Evolutionary conservation across 2,329 filamentous ascomycete genomes (phyloP), one percentile per base, ranked within the genome.

Genomic region (Triangularia setosa): DNA sequence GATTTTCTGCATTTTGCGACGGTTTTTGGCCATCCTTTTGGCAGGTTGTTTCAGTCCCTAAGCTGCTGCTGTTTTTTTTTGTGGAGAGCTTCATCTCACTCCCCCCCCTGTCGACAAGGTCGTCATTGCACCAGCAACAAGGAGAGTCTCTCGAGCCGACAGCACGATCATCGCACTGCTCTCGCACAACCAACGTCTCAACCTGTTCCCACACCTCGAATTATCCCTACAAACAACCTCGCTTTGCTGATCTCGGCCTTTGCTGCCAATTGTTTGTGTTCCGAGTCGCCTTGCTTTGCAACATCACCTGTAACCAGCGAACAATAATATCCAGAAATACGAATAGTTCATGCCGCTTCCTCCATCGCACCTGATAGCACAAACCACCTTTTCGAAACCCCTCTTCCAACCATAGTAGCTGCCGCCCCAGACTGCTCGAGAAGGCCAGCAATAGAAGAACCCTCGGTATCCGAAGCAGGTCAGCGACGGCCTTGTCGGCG

Each of bases 401-500:
- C 59, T 35, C 25, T 33, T 33, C 44, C 40, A 27, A 25, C 30
- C 57, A 44, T 40, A 59, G 14, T 21, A 48, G 4, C 57, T 59
- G 33, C 57, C 18, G 57, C 30, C 28, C 11, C 28, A 40, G 27
- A 35, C 30, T 33, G 28, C 28, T 35, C 8, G n/a, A 35, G 57
- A 25, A 27, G 21, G 33, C 33, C 35, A 14, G 18, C 33, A 23
- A 53, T 60, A 53, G 40, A 48, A 24, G 52, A 55, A 55, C 23
- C 52, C 52, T 55, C 24, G 21, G 52, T 24, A 25, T 55, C 23
- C 52, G 25, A 24, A 24, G 23, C 44, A 44, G 33, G n/a, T 48
- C 40, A 48, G 40, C 40, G 7, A 67, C 68, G 62, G 67, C 63
- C 48, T 23, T 25, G 66, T 67, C 67, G 70, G 61, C 64, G 66